Evolutionary conservation across 2,329 filamentous ascomycete species (phyloP).

Genomic region (Ophiostoma quercus): DNA sequence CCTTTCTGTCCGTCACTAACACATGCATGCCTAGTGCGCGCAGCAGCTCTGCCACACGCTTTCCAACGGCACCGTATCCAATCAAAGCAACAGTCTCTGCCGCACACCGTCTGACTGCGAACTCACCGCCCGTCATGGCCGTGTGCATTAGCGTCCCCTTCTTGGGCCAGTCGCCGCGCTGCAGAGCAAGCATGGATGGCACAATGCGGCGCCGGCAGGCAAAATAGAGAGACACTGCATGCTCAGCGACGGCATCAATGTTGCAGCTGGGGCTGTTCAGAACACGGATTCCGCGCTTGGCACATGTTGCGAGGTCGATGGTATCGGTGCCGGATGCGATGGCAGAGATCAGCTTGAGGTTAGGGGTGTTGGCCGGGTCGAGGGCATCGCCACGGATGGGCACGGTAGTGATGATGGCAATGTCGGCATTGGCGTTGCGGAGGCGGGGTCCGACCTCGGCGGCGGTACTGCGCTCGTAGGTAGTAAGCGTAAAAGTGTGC

Average conservation of each 20-base stretch:
- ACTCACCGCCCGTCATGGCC: constrained; percentile 1
- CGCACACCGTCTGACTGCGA: constrained; percentile 23
- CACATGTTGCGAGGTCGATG: constrained; percentile 27
- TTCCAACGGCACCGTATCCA: constrained; percentile 36
- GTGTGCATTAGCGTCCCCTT: constrained; percentile 28
- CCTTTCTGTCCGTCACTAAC: constrained; percentile 27
- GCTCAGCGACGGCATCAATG: constrained; percentile 32
- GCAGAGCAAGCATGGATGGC: constrained; percentile 31
- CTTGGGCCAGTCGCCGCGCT: constrained; percentile 28
- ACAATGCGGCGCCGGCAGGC: constrained; percentile 35
- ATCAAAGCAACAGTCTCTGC: constrained; percentile 32
- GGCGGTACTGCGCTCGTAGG: constrained; percentile 30
- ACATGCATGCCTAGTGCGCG: constrained; percentile 34
- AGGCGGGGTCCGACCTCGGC: constrained; percentile 32
- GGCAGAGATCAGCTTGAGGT: constrained; percentile 31
- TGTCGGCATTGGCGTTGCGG: constrained; percentile 35
- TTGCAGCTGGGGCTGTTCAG: constrained; percentile 31
- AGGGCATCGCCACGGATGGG: constrained; percentile 31
- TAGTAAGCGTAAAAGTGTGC: constrained; percentile 32
- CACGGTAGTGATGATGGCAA: constrained; percentile 35
- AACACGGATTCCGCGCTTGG: constrained; percentile 30
- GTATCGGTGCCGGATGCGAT: constrained; percentile 32
- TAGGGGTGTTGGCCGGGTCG: constrained; percentile 29
- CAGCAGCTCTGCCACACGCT: constrained; percentile 32
- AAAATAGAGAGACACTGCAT: constrained; percentile 31